These are phyloP conservation scores for Tuctoria greenei DNA, from an alignment of 176 grass and related monocot species.

Conservation along the genomic window DNA sequence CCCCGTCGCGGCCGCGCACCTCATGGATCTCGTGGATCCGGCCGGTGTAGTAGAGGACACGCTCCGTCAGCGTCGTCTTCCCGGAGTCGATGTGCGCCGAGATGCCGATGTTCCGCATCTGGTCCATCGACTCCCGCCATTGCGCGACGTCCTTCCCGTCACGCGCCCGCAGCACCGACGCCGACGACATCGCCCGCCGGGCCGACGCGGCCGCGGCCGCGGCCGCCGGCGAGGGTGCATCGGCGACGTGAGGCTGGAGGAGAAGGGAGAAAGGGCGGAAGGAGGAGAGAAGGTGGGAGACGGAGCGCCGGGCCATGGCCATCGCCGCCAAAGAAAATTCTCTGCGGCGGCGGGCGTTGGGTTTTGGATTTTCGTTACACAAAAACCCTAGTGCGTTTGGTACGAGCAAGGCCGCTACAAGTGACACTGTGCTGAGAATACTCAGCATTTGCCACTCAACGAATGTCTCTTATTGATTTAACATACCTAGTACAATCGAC, in stretches of 20 bases:
- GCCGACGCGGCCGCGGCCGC: slow-evolving; percentile 13
- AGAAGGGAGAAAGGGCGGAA: slow-evolving; percentile 54
- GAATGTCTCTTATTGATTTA: too few relatives aligned
- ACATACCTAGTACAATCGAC: too few relatives aligned
- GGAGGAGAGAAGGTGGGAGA: slow-evolving; percentile 41
- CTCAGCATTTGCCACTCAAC: too few relatives aligned
- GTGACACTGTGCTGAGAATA: neutral
- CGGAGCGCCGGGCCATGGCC: slow-evolving; percentile 44
- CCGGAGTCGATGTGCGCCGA: slow-evolving; percentile 98
- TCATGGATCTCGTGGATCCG: slow-evolving; percentile 98
- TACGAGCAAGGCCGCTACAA: neutral
- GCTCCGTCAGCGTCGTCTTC: slow-evolving; percentile 93
- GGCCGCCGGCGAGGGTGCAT: slow-evolving; percentile 33
- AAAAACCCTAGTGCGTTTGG: slow-evolving; percentile 3
- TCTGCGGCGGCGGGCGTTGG: neutral
- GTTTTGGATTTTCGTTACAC: neutral
- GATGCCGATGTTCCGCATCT: slow-evolving; percentile 94
- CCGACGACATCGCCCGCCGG: slow-evolving; percentile 47
- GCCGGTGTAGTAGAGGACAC: slow-evolving; percentile 90
- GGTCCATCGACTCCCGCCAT: slow-evolving; percentile 84
- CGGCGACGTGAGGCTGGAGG: slow-evolving; percentile 32
- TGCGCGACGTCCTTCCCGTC: slow-evolving; percentile 75
- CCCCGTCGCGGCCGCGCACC: slow-evolving; percentile 84
- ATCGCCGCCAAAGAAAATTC: slow-evolving; percentile 34
- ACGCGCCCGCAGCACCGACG: slow-evolving; percentile 51